Evolutionary conservation across 352 stramenopile species (phyloP).

Genomic region (Plasmopara muralis): DNA sequence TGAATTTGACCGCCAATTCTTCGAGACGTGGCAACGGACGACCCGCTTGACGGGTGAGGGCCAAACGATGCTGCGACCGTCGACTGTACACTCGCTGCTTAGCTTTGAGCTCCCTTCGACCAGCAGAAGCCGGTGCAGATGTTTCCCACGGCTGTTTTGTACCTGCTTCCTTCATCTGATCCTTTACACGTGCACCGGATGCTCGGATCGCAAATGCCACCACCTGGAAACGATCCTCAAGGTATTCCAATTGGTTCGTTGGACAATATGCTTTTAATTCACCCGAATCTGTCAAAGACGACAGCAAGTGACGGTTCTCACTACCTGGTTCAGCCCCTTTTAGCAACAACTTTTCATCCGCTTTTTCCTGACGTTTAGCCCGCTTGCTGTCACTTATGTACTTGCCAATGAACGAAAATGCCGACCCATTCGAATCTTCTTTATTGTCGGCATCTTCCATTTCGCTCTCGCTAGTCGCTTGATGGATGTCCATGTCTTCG

Average conservation of each 20-base stretch:
- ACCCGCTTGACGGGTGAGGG: slow-evolving; percentile 54
- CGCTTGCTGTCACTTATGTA: slow-evolving; percentile 43
- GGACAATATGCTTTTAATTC: slow-evolving; percentile 80
- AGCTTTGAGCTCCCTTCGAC: slow-evolving; percentile 74
- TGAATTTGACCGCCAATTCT: slow-evolving; percentile 68
- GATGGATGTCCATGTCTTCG: slow-evolving; percentile 8
- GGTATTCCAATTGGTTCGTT: slow-evolving; percentile 81
- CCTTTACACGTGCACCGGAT: slow-evolving; percentile 77
- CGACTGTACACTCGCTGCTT: slow-evolving; percentile 80
- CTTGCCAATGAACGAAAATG: slow-evolving; percentile 69
- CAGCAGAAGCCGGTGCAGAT: slow-evolving; percentile 50
- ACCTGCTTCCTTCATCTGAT: slow-evolving; percentile 86
- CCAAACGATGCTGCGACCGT: slow-evolving; percentile 53
- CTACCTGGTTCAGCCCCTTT: slow-evolving; percentile 12
- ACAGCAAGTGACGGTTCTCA: slow-evolving; percentile 29
- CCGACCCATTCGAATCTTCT: slow-evolving; percentile 26
- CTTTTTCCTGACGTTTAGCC: slow-evolving; percentile 16
- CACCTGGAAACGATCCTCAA: slow-evolving; percentile 84
- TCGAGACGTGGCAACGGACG: slow-evolving; percentile 62
- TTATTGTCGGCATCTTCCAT: slow-evolving; percentile 24
- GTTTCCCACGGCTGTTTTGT: slow-evolving; percentile 78
- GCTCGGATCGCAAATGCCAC: slow-evolving; percentile 83
- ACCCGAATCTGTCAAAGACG: slow-evolving; percentile 38
- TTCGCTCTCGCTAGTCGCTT: slow-evolving; percentile 30
- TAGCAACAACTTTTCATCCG: slow-evolving; percentile 24